These are phyloP conservation scores for Colletotrichum lini DNA, from an alignment of 2,329 filamentous ascomycete species.

Conservation along the genomic window DNA sequence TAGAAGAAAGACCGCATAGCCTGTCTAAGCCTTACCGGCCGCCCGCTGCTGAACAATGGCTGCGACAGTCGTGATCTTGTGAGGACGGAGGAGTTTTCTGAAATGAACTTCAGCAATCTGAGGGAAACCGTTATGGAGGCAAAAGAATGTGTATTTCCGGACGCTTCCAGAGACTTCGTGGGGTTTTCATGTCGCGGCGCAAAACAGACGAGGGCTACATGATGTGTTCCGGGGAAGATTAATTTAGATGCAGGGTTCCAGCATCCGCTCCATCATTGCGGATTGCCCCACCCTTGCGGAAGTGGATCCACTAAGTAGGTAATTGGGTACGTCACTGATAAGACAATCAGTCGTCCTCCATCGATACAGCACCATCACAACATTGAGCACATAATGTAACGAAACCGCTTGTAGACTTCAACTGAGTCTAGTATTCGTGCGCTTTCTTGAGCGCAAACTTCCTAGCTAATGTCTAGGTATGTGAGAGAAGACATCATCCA, in stretches of 20 bases:
- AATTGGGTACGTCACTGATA: constrained; percentile 39
- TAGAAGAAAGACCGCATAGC: constrained; percentile 76
- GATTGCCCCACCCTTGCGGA: constrained; percentile 18
- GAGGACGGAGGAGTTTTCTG: neutral
- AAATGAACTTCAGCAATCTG: neutral
- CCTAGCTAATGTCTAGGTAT: constrained; percentile 31
- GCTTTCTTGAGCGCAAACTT: constrained; percentile 25
- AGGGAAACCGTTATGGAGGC: constrained; percentile 42
- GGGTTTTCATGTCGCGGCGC: constrained; percentile 26
- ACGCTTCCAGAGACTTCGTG: constrained; percentile 1
- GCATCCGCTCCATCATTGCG: neutral
- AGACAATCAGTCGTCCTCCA: neutral
- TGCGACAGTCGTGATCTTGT: neutral
- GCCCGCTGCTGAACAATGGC: constrained; percentile 7
- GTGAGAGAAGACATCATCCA: constrained; percentile 36
- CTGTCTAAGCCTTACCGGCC: constrained; percentile 41
- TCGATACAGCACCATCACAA: neutral
- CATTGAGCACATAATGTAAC: neutral
- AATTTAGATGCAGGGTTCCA: constrained; percentile 21
- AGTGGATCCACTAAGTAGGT: constrained; percentile 23
- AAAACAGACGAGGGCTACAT: constrained; percentile 1
- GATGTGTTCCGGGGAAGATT: constrained; percentile 13
- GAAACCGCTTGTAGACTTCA: constrained; percentile 13
- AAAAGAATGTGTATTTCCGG: constrained; percentile 15
- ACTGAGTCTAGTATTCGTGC: constrained; percentile 41